These are phyloP conservation scores for Gnomoniopsis sp. DNA, from an alignment of 2,329 filamentous ascomycete genomes.

Conservation along the genomic window DNA sequence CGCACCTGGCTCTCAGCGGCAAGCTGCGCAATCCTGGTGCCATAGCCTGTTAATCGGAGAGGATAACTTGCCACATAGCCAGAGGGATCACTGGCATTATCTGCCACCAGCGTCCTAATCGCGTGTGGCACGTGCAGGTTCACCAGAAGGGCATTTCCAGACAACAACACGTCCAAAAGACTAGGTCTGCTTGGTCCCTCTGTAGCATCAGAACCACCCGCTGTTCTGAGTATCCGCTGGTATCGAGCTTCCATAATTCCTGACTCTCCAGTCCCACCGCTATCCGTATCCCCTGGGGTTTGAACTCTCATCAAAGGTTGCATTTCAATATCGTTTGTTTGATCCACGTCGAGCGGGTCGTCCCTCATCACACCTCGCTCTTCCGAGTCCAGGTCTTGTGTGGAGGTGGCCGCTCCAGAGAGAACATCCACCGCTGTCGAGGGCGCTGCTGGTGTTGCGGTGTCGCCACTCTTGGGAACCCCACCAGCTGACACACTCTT, in stretches of 20 bases:
- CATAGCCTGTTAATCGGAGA: slow-evolving; percentile 52
- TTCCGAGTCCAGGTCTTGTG: slow-evolving; percentile 53
- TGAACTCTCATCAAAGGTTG: slow-evolving; percentile 28
- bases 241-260: slow-evolving; percentile 11
- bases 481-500: slow-evolving; percentile 12
- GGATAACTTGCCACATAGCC: slow-evolving; percentile 47
- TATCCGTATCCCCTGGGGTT: slow-evolving; percentile 21
- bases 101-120: slow-evolving; percentile 43
- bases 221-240: slow-evolving; percentile 18
- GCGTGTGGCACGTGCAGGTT: slow-evolving; percentile 52
- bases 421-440: slow-evolving; percentile 13
- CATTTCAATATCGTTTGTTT: slow-evolving; percentile 44
- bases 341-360: slow-evolving; percentile 32
- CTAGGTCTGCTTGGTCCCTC: slow-evolving; percentile 32
- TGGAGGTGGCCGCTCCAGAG: slow-evolving; percentile 18
- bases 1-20: slow-evolving; percentile 41
- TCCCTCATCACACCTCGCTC: slow-evolving; percentile 49
- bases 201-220: slow-evolving; percentile 21
- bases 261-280: slow-evolving; percentile 22
- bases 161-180: slow-evolving; percentile 47
- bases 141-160: slow-evolving; percentile 52
- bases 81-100: slow-evolving; percentile 33
- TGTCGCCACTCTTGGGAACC: slow-evolving; percentile 15
- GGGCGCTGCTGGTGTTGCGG: slow-evolving; percentile 23
- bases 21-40: slow-evolving; percentile 49